Conservation (phyloP, 108 stramenopile genomes). For the Nitzschia sp. region DNA sequence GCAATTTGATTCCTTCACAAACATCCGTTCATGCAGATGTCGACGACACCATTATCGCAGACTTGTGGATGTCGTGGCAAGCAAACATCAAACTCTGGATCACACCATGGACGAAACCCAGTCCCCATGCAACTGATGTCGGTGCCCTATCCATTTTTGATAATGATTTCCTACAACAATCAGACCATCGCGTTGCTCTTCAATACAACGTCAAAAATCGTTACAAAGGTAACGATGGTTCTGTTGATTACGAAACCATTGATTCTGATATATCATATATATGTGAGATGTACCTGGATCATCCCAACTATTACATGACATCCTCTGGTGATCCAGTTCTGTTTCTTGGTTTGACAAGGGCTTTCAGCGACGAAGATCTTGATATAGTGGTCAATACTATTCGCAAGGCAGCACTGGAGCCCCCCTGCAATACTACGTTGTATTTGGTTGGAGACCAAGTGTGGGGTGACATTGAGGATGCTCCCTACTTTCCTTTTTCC, state of each 20-base stretch:
- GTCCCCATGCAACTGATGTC: background rate
- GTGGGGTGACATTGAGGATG: constrained; percentile 2
- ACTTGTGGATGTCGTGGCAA: constrained; percentile 4
- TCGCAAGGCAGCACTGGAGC: constrained; percentile 6
- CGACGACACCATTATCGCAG: background rate
- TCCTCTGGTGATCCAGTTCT: constrained; percentile 28
- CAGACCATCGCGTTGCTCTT: constrained; percentile 19
- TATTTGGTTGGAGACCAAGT: constrained; percentile 39
- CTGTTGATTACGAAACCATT: background rate
- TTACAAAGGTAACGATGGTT: background rate
- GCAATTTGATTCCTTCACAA: constrained; percentile 1
- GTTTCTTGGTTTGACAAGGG: constrained; percentile 30
- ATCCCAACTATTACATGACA: constrained; percentile 33
- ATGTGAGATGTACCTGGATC: constrained; percentile 22
- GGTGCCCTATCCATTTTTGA: background rate
- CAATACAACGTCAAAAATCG: constrained; percentile 25
- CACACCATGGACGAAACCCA: constrained; percentile 24
- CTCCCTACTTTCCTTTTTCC: constrained; percentile 21
- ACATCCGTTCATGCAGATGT: background rate
- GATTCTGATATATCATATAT: constrained; percentile 11
- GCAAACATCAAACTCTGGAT: constrained; percentile 40
- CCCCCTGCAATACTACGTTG: constrained; percentile 1
- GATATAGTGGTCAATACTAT: constrained; percentile 6
- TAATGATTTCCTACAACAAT: background rate
- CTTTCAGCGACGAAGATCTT: background rate